phyloP scores from a whole-genome alignment of 306 rosid genomes.

The Dalbergia oliveri region DNA sequence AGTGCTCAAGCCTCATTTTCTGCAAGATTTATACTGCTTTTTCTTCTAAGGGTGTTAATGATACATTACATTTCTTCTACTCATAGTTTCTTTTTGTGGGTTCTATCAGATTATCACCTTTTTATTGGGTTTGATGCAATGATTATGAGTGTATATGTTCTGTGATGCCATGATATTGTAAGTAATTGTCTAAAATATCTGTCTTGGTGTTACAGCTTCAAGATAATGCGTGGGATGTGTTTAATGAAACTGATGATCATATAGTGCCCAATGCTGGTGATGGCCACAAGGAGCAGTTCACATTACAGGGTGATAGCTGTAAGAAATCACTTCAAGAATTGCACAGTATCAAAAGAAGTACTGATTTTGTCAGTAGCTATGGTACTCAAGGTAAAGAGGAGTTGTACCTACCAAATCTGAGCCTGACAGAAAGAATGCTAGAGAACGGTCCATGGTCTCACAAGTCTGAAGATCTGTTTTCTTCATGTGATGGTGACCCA shows the following conservation, averaged over 20 bases:
- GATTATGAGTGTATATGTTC: slow-evolving; percentile 12
- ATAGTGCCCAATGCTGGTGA: slow-evolving; percentile 65
- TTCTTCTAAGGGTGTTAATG: too few relatives aligned
- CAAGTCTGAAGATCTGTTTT: slow-evolving; percentile 54
- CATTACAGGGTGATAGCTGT: slow-evolving; percentile 48
- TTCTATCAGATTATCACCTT: too few relatives aligned
- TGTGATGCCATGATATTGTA: slow-evolving; percentile 19
- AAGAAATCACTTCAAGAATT: slow-evolving; percentile 50
- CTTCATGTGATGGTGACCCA: slow-evolving; percentile 51
- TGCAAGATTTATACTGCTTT: too few relatives aligned
- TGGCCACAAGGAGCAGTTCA: slow-evolving; percentile 44
- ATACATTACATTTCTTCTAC: too few relatives aligned
- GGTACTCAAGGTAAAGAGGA: slow-evolving; percentile 48
- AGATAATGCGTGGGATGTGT: slow-evolving; percentile 66
- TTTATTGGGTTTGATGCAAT: slow-evolving; percentile 19
- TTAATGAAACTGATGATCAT: slow-evolving; percentile 61
- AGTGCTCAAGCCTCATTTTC: too few relatives aligned
- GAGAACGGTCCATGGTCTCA: slow-evolving; percentile 73
- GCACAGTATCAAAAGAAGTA: slow-evolving; percentile 40
- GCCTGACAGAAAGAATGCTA: slow-evolving; percentile 52
- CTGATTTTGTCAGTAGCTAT: slow-evolving; percentile 46
- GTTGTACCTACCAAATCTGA: slow-evolving; percentile 37
- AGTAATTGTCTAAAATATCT: slow-evolving; percentile 38
- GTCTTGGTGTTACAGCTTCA: slow-evolving; percentile 61
- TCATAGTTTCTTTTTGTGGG: too few relatives aligned